Evolutionary conservation across 1,284 basidiomycete species (phyloP), one percentile per base, ranked within the genome.

Genomic region (Sanguinoderma infundibulare): DNA sequence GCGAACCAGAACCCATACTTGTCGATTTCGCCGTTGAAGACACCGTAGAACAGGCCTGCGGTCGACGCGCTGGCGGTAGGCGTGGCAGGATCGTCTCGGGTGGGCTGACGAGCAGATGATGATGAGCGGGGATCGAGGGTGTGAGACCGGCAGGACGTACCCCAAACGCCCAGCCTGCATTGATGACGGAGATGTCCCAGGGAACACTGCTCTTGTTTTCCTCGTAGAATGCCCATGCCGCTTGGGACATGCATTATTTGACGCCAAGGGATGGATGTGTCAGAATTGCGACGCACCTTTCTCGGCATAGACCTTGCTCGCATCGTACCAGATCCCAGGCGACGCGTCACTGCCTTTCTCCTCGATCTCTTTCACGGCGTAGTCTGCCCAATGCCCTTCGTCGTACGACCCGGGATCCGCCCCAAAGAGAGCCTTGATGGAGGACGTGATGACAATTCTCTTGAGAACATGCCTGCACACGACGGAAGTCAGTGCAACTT

Each of bases 271-370:
- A 9, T 15, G 7, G 14, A 1, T 12, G 26, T 12, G 28, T 28
- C 1, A n/a, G 3, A n/a, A n/a, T n/a, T 22, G 24, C 8, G 22
- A 26, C n/a, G 28, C n/a, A 58, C 62, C 62, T 53, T 39, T 76
- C 71, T 94, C 92, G 2, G 91, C 89, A 2, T 92, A 75, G 2
- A 83, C 84, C 78, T 94, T 93, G 22, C 81, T 84, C 10, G 81
- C 83, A 53, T 78, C 72, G 70, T 90, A 91, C 15, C 20, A 24
- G 50, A 66, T 83, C 84, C 39, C 73, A 68, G 5, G 71, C 55
- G 1, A 66, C 0, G 85, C 82, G 7, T 81, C 76, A 17, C 70
- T 71, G 5, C 87, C 86, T 50, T 83, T 78, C 66, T 82, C 74
- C 68, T 83, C 78, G 17, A 88, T 77, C 46, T 81, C 75, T 26